Evolutionary conservation across 306 rosid species (phyloP).

Genomic region (Abrus pulchellus): DNA sequence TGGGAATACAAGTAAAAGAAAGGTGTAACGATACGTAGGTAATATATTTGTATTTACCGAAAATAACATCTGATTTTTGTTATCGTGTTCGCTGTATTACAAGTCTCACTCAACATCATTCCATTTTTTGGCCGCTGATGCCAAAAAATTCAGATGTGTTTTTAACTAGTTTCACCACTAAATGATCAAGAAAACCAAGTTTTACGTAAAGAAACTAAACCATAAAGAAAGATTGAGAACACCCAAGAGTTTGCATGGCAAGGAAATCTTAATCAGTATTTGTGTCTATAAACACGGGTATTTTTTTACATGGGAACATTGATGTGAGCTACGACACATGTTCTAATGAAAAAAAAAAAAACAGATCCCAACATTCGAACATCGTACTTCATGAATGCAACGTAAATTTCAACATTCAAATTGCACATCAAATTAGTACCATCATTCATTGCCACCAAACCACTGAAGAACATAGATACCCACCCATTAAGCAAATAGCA

Average conservation of each 20-base stretch:
- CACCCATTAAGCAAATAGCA: not conserved
- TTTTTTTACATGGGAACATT: not conserved
- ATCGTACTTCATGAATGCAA: not conserved
- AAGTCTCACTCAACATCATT: constrained; percentile 1
- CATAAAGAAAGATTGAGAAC: not conserved
- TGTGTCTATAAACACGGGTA: not conserved
- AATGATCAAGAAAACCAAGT: constrained; percentile 13
- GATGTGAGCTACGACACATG: not conserved
- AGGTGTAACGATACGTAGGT: constrained; percentile 46
- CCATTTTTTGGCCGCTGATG: not conserved
- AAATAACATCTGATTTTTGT: constrained; percentile 46
- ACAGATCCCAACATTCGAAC: not conserved
- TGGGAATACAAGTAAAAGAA: constrained; percentile 32
- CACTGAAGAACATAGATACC: no score
- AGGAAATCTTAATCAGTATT: not conserved
- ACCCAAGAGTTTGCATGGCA: not conserved
- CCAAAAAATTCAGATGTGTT: not conserved
- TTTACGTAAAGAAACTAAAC: not conserved
- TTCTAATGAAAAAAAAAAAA: not conserved
- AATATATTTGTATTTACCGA: constrained; percentile 44
- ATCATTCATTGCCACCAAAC: constrained; percentile 16
- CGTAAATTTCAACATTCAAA: constrained; percentile 31
- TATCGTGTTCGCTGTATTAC: constrained; percentile 13
- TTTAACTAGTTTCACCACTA: not conserved
- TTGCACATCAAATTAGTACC: not conserved